Evolutionary conservation across 2,329 filamentous ascomycete species (phyloP), one percentile per base, ranked within the genome.

Genomic region (Hirsutella minnesotensis): DNA sequence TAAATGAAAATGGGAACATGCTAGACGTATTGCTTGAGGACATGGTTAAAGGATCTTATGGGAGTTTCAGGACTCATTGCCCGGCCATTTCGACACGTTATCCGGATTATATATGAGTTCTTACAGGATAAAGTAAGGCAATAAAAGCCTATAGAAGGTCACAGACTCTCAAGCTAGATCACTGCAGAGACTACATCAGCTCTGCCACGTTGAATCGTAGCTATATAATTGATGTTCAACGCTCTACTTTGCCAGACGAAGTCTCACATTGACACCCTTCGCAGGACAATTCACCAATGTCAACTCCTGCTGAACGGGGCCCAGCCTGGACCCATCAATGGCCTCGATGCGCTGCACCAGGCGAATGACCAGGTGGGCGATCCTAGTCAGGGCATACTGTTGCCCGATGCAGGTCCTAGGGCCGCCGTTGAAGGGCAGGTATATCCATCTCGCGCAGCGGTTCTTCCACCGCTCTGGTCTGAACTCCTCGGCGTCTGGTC

Each of bases 391-490:
- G n/a, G 53, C 50, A 39, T 51, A 55, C 37, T 55, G 36, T 69
- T 90, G 83, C 1, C 83, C 82, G 46, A 87, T 76, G 60, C 83
- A 86, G 54, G 85, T 82, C 22, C 83, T 67, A 33, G 83, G 79
- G 0, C 82, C 83, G 9, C 80, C 80, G 56, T 86, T 86, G 61
- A 86, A 86, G 4, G 83, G 83, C 33, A 86, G 72, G 55, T 83
- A 86, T 47, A 79, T 73, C 77, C 81, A 85, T 2, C 13, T 10
- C 2, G 35, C 3, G 3, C n/a, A 24, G 13, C 22, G n/a, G 31
- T 43, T 30, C 5, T 33, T 16, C 82, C 82, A 88, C 43, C 83
- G 69, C 38, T 85, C 81, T 1, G 83, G 83, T 44, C 67, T 68
- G 62, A 78, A 86, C 24, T 66, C 55, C 4, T 58, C 58, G 3